Evolutionary conservation across 1,139 yeast genomes (phyloP).

Genomic region (Debaryomyces singareniensis): DNA sequence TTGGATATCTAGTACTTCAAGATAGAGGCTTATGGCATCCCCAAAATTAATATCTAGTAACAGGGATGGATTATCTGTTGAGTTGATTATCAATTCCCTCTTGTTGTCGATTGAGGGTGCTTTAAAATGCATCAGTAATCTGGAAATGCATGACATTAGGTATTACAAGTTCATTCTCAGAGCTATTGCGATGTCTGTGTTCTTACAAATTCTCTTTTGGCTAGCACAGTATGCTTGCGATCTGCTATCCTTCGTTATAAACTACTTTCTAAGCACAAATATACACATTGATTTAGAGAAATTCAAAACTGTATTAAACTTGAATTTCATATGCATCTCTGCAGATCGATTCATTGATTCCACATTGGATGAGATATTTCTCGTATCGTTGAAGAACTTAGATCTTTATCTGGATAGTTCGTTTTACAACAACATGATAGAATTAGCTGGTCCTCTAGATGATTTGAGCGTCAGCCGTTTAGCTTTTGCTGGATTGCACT

Average conservation of each 20-base stretch:
- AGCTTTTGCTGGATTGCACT: not conserved
- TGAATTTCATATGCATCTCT: constrained; percentile 37
- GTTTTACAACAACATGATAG: constrained; percentile 11
- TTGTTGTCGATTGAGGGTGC: constrained; percentile 28
- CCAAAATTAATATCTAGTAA: constrained; percentile 19
- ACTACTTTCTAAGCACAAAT: constrained; percentile 4
- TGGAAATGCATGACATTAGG: constrained; percentile 23
- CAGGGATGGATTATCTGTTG: constrained; percentile 22
- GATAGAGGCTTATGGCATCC: constrained; percentile 22
- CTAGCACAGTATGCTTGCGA: constrained; percentile 19
- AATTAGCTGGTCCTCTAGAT: constrained; percentile 6
- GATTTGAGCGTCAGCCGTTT: not conserved
- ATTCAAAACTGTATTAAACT: constrained; percentile 26
- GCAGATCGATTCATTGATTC: constrained; percentile 30
- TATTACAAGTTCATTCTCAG: constrained; percentile 27
- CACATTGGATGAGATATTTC: constrained; percentile 34
- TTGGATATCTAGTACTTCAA: no score
- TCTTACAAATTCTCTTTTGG: constrained; percentile 30
- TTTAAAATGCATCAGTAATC: constrained; percentile 43
- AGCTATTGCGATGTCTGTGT: constrained; percentile 28
- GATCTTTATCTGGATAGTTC: constrained; percentile 18
- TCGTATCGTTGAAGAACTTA: constrained; percentile 32
- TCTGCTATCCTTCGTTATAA: constrained; percentile 9
- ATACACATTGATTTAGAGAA: constrained; percentile 1
- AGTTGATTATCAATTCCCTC: constrained; percentile 47